Evolutionary conservation across 1,139 yeast species (phyloP), one percentile per base, ranked within the genome.

Genomic region (Groenewaldozyma sp.): DNA sequence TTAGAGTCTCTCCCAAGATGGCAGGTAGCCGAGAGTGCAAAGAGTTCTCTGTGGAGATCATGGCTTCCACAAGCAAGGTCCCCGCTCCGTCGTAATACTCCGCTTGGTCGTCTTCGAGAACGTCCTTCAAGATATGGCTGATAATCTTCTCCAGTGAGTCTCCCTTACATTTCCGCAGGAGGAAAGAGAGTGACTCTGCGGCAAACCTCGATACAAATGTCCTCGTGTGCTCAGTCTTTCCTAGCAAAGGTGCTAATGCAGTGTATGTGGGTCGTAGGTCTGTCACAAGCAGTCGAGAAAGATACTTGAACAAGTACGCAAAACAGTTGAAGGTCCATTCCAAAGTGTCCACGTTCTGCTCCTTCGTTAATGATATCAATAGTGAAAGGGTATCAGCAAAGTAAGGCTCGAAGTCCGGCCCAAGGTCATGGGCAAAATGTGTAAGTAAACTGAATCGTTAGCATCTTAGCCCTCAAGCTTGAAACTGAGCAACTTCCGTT

Each of bases 361-460:
- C 65, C 4, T 71, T 49, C 2, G 83, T 73, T 14, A 83, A 59
- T 0, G 65, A 58, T 3, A 72, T 72, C 35, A 91, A 66, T 24
- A 73, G 53, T 1, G 58, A 50, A 37, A 91, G 62, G 1, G 86
- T 63, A 22, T 62, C 56, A 2, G 67, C 63, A 53, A 84, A 87
- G 53, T 67, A 86, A 2, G 74, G 73, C 67, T 86, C 71, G 54
- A 87, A 91, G 52, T 91, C 98, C 1, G 91, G 81, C 4, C 97
- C 97, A 47, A 91, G 65, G 64, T 91, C 98, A 53, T 86, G 96
- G 34, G 88, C 79, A 52, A 93, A 82, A 56, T 87, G 94, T 0
- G 94, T 74, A 32, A 86, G 59, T 36, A 87, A 65, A 55, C 62
- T 57, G 14, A 6, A 36, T 22, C 5, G 34, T 34, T 38, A 38